phyloP scores from a whole-genome alignment of 352 stramenopile species.

The Globisporangium solare region DNA sequence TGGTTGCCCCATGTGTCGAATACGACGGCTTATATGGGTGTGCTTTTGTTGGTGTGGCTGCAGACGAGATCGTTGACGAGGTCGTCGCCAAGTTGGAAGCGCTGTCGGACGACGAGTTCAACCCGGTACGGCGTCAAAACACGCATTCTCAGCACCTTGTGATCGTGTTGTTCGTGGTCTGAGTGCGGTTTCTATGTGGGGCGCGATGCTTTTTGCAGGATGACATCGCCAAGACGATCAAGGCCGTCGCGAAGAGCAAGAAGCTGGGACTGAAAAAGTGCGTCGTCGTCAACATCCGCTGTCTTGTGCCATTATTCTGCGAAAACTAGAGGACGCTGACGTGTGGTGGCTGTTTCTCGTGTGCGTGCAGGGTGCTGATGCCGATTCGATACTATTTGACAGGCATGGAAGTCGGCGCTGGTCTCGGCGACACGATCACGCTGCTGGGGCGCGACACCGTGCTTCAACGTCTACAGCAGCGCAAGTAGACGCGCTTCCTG shows the following conservation, averaged over 20 bases:
- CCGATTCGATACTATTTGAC: slow-evolving; percentile 84
- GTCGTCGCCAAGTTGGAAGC: slow-evolving; percentile 36
- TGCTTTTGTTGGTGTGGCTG: neutral
- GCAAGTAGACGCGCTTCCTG: neutral
- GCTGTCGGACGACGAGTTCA: slow-evolving; percentile 66
- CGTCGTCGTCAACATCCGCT: slow-evolving; percentile 17
- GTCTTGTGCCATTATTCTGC: no score
- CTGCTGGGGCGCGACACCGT: slow-evolving; percentile 61
- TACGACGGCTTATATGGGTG: neutral
- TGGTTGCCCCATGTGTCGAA: neutral
- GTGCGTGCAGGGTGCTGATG: slow-evolving; percentile 71
- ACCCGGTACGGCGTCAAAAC: slow-evolving; percentile 28
- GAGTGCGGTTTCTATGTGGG: neutral
- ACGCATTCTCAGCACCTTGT: neutral
- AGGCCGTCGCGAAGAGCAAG: slow-evolving; percentile 63
- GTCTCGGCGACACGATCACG: slow-evolving; percentile 79
- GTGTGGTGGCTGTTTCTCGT: slow-evolving; percentile 1
- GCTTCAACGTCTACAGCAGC: slow-evolving; percentile 37
- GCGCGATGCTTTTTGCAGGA: slow-evolving; percentile 43
- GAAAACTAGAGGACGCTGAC: neutral
- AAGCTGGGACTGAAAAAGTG: slow-evolving; percentile 83
- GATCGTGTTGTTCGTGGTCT: neutral
- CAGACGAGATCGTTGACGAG: slow-evolving; percentile 49
- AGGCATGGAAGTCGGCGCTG: slow-evolving; percentile 80
- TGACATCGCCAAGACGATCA: slow-evolving; percentile 73